Percentiles rank a stretch among this genome's conserved stretches.
These are phyloP conservation scores for Erucastrum elatum DNA, from an alignment of 345 rosid genomes.

Conservation along the genomic window DNA sequence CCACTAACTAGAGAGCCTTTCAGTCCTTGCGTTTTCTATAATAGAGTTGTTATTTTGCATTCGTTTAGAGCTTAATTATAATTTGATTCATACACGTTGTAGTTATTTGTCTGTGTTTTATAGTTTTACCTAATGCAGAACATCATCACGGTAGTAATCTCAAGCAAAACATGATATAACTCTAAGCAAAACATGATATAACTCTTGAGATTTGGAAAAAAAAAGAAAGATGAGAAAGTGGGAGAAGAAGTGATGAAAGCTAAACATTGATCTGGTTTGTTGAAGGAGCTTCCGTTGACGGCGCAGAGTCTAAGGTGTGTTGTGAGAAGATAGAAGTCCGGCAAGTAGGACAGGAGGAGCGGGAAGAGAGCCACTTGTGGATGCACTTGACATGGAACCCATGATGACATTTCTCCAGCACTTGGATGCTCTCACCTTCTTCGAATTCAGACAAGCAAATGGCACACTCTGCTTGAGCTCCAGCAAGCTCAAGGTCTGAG, in stretches of 20 bases:
- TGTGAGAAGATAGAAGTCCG: slow-evolving; percentile 50
- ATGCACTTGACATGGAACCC: slow-evolving; percentile 78
- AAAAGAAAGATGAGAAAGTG: neutral
- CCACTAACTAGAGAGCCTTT: neutral
- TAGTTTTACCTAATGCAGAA: neutral
- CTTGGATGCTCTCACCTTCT: slow-evolving; percentile 61
- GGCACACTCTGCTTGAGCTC: slow-evolving; percentile 62
- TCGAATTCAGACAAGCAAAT: slow-evolving; percentile 74
- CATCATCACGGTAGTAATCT: slow-evolving; percentile 8
- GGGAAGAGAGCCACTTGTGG: slow-evolving; percentile 61
- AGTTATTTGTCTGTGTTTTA: neutral
- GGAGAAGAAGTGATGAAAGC: neutral
- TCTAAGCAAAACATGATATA: neutral
- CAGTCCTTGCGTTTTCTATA: neutral
- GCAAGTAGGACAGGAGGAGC: slow-evolving; percentile 79
- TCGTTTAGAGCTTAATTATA: neutral
- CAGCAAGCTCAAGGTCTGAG: slow-evolving; percentile 52
- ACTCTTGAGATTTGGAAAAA: neutral
- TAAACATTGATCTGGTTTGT: slow-evolving; percentile 23
- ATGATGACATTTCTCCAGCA: slow-evolving; percentile 63
- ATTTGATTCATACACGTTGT: slow-evolving; percentile 2
- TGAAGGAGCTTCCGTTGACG: slow-evolving; percentile 7
- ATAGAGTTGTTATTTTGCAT: neutral
- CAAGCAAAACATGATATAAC: slow-evolving; percentile 1
- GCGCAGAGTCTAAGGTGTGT: neutral